These are phyloP conservation scores for Prosopis cineraria DNA, from an alignment of 306 rosid genomes.

Conservation along the genomic window DNA sequence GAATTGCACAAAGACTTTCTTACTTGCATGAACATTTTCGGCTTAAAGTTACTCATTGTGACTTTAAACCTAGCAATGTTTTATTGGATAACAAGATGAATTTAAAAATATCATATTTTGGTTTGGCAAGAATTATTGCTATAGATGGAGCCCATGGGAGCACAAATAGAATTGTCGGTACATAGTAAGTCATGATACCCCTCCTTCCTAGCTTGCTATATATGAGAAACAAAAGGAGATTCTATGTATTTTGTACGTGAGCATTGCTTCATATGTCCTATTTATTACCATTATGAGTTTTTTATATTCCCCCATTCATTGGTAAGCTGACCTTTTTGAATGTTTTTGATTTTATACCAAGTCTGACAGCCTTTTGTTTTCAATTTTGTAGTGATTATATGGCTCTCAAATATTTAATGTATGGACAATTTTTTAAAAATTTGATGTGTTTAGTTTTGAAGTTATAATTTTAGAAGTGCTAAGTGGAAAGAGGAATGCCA, in stretches of 20 bases:
- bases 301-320: too few species aligned
- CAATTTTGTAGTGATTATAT: neutral
- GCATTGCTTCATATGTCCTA: too few species aligned
- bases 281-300: too few species aligned
- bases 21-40: neutral
- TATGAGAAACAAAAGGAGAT: neutral
- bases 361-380: neutral
- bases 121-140: neutral
- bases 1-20: neutral
- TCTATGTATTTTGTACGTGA: too few species aligned
- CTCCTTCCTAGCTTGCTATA: too few species aligned
- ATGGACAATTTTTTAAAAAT: neutral
- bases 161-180: neutral
- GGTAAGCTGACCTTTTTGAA: too few species aligned
- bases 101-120: neutral
- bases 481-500: neutral
- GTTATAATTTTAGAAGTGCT: neutral
- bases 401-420: neutral
- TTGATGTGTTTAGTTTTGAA: neutral
- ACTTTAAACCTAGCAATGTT: neutral
- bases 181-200: neutral
- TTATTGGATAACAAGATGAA: neutral
- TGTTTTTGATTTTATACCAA: neutral
- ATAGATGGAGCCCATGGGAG: neutral
- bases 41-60: neutral